phyloP scores from a whole-genome alignment of 306 rosid species.

The Vigna reflexopilosa region DNA sequence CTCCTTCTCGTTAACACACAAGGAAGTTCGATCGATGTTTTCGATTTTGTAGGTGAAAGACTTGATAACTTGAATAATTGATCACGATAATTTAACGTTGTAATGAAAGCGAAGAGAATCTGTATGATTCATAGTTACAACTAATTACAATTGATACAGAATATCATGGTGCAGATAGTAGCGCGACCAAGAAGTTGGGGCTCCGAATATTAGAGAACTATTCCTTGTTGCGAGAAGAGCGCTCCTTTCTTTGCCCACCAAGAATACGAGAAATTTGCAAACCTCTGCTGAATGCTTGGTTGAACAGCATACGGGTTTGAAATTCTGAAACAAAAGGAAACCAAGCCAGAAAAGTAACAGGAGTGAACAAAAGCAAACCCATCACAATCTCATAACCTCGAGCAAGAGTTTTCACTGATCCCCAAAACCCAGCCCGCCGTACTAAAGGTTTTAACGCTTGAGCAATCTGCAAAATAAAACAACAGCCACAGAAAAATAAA shows the following conservation, averaged over 20 bases:
- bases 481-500: background rate
- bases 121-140: conserved; percentile 34
- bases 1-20: too few relatives aligned
- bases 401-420: conserved; percentile 59
- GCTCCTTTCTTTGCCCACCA: conserved; percentile 58
- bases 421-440: conserved; percentile 58
- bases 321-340: conserved; percentile 64
- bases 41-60: background rate
- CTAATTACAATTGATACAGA: conserved; percentile 43
- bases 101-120: conserved; percentile 8
- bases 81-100: background rate
- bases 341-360: conserved; percentile 61
- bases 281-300: conserved; percentile 65
- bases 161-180: conserved; percentile 5
- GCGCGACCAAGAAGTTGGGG: conserved; percentile 20
- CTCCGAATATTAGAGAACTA: conserved; percentile 9
- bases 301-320: conserved; percentile 63
- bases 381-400: conserved; percentile 59
- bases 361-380: conserved; percentile 64
- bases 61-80: background rate
- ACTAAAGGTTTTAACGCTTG: conserved; percentile 51
- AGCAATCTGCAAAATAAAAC: conserved; percentile 49
- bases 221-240: conserved; percentile 52
- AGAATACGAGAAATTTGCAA: conserved; percentile 62
- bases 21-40: background rate